Percentiles rank a stretch among this genome's conserved stretches.
These are phyloP conservation scores for Ascochyta clinopodiicola DNA, from an alignment of 2,329 filamentous ascomycete species.

Conservation along the genomic window DNA sequence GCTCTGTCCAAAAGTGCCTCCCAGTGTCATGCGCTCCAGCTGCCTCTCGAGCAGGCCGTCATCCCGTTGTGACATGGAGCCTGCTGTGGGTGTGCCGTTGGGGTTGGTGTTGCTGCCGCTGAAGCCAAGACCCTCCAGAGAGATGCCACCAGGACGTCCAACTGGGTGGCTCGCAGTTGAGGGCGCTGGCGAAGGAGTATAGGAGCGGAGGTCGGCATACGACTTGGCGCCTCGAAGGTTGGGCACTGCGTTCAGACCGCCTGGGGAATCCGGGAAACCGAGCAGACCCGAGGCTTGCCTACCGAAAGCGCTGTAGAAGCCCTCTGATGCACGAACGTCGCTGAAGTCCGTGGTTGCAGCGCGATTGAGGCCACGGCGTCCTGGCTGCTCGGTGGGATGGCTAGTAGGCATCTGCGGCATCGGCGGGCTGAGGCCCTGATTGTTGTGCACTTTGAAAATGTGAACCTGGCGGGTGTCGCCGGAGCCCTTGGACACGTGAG, in stretches of 20 bases:
- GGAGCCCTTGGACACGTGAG: conserved; percentile 87
- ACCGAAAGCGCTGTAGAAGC: conserved; percentile 77
- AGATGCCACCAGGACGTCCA: conserved; percentile 66
- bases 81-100: conserved; percentile 67
- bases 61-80: conserved; percentile 59
- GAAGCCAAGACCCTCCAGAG: conserved; percentile 49
- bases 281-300: conserved; percentile 83
- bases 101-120: conserved; percentile 69
- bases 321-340: conserved; percentile 75
- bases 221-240: conserved; percentile 94
- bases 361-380: conserved; percentile 81
- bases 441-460: conserved; percentile 74
- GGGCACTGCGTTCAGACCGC: conserved; percentile 70
- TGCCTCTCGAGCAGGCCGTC: conserved; percentile 68
- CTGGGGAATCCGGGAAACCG: conserved; percentile 77
- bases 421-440: conserved; percentile 66
- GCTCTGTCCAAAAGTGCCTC: conserved; percentile 54
- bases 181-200: conserved; percentile 89
- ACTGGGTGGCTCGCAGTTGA: conserved; percentile 88
- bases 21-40: conserved; percentile 65
- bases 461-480: conserved; percentile 90
- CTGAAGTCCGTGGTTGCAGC: conserved; percentile 98
- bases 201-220: conserved; percentile 92
- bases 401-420: conserved; percentile 64
- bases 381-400: conserved; percentile 74